Evolutionary conservation across 352 stramenopile species (phyloP).

Genomic region (Phytophthora rubi): DNA sequence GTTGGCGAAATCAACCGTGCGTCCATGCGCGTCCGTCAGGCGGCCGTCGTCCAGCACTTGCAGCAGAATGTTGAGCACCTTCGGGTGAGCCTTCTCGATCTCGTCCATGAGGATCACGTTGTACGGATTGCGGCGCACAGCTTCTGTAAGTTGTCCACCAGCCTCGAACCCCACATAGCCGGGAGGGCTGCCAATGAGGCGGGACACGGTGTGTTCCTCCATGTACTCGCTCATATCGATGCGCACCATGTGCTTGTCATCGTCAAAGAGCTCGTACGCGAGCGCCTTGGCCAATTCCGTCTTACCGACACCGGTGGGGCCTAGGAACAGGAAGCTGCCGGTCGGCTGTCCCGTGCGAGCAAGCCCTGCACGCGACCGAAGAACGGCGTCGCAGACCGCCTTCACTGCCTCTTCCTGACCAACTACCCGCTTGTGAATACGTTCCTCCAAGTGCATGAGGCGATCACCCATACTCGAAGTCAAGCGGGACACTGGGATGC

Average conservation of each 20-base stretch:
- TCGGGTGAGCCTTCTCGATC: conserved; percentile 97
- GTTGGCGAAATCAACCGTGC: conserved; percentile 98
- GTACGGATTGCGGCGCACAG: conserved; percentile 95
- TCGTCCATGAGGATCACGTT: conserved; percentile 98
- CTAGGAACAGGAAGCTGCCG: conserved; percentile 96
- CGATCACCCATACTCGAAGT: conserved; percentile 80
- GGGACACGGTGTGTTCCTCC: conserved; percentile 94
- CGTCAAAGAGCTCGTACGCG: conserved; percentile 95
- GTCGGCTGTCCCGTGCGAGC: conserved; percentile 88
- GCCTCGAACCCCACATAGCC: conserved; percentile 96
- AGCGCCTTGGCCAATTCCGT: conserved; percentile 96
- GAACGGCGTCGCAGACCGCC: conserved; percentile 92
- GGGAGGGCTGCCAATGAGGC: conserved; percentile 94
- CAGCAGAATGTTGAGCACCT: conserved; percentile 96
- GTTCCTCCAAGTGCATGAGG: conserved; percentile 83
- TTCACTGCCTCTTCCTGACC: conserved; percentile 94
- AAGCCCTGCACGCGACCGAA: conserved; percentile 93
- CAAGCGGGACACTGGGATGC: conserved; percentile 89
- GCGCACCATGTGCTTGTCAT: conserved; percentile 94
- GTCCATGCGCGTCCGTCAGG: conserved; percentile 96
- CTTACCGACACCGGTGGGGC: conserved; percentile 96
- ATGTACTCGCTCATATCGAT: conserved; percentile 99
- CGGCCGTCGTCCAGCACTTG: conserved; percentile 98
- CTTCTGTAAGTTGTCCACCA: conserved; percentile 96
- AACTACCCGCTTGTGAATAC: conserved; percentile 92